These are phyloP conservation scores for Helotiales sp. DNA, from an alignment of 2,329 filamentous ascomycete genomes.

Conservation along the genomic window DNA sequence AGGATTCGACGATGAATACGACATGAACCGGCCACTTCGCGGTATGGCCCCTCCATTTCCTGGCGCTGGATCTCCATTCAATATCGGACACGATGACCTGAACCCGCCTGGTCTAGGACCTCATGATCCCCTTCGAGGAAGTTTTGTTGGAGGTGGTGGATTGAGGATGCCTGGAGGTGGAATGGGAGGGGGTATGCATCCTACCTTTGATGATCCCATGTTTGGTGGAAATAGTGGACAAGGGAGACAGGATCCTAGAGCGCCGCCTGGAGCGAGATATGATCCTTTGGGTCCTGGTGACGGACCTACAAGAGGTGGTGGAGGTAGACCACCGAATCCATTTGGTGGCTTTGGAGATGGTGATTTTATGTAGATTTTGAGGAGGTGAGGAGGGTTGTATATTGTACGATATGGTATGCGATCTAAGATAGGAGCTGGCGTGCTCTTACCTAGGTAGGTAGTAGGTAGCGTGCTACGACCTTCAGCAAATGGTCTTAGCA, in stretches of 20 bases:
- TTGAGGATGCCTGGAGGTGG: constrained; percentile 47
- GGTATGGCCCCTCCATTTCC: constrained; percentile 40
- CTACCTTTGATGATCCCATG: constrained; percentile 88
- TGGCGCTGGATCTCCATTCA: constrained; percentile 54
- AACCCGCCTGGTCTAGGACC: constrained; percentile 86
- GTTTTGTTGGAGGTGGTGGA: constrained; percentile 60
- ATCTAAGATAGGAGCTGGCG: too few relatives aligned
- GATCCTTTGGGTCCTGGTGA: constrained; percentile 80
- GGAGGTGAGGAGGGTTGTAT: background rate
- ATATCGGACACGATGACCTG: constrained; percentile 82
- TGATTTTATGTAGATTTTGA: constrained; percentile 51
- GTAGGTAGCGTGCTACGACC: too few relatives aligned
- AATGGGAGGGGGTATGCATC: constrained; percentile 81
- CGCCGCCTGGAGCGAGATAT: constrained; percentile 86
- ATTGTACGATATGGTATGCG: background rate
- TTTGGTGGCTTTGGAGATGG: constrained; percentile 35
- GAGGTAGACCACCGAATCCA: constrained; percentile 51
- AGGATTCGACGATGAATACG: constrained; percentile 90
- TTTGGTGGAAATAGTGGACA: constrained; percentile 61
- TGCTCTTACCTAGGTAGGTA: too few relatives aligned
- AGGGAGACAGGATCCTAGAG: constrained; percentile 61
- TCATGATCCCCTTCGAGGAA: constrained; percentile 73
- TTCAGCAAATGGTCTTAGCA: too few relatives aligned
- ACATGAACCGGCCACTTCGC: constrained; percentile 70
- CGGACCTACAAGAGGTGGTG: constrained; percentile 47